Conservation (phyloP, 352 stramenopile genomes). For the Pelagophyceae sp. region DNA sequence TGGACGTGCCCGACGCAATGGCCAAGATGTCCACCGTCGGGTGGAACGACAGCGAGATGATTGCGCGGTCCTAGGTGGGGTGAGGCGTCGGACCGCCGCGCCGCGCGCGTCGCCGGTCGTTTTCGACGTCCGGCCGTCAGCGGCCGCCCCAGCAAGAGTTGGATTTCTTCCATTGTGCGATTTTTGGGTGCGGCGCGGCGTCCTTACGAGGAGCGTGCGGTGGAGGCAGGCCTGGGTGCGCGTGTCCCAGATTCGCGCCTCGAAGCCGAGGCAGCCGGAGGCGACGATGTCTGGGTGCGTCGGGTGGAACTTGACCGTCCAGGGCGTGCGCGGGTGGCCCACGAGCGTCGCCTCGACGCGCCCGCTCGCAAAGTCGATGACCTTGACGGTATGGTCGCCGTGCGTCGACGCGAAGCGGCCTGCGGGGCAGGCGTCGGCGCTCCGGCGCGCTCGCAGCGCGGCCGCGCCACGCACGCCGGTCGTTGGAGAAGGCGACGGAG, state of each 20-base stretch:
- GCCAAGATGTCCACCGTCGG: slow-evolving; percentile 80
- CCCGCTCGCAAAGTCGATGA: slow-evolving; percentile 80
- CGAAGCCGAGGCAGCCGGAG: slow-evolving; percentile 88
- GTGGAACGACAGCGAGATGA: slow-evolving; percentile 94
- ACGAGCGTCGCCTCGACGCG: slow-evolving; percentile 47
- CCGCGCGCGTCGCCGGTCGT: no score
- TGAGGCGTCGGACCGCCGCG: no score
- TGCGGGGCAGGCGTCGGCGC: no score
- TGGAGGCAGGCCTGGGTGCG: background rate
- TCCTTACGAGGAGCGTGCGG: background rate
- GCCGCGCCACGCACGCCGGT: no score
- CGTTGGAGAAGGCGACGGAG: slow-evolving; percentile 50
- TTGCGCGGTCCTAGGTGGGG: slow-evolving; percentile 60
- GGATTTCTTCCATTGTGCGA: no score
- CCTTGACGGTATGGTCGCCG: slow-evolving; percentile 96
- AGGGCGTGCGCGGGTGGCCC: slow-evolving; percentile 74
- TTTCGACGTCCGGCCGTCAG: no score
- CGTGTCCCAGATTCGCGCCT: slow-evolving; percentile 71
- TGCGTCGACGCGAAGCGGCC: slow-evolving; percentile 89
- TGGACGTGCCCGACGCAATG: slow-evolving; percentile 80
- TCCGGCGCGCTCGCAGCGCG: no score
- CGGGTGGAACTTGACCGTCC: slow-evolving; percentile 97
- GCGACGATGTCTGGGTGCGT: slow-evolving; percentile 81
- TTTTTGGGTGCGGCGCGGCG: no score
- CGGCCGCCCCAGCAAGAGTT: no score